Evolutionary conservation across 306 rosid genomes (phyloP), one percentile per base, ranked within the genome.

Genomic region (Chamaecrista fasciculata): DNA sequence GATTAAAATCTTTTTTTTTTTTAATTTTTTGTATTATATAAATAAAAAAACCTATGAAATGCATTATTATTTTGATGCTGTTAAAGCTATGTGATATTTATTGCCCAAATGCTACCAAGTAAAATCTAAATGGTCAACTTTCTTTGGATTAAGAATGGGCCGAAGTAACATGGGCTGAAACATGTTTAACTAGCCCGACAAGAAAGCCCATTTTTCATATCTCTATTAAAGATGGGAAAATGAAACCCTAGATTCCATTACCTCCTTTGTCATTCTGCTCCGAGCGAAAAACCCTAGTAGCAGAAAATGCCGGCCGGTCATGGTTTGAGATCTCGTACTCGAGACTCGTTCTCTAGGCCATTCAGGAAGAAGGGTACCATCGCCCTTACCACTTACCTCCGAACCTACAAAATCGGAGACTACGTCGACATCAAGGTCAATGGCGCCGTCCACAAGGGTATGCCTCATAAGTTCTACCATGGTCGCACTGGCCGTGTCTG

Each of bases 311-410:
- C 98, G 40, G 97, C 98, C 0, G 98, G 98, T 21, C 98, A 94
- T 47, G 98, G 98, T 43, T 78, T 90, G 47, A 51, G 97, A 5
- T 77, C 96, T 0, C 84, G 98, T 1, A 94, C 98, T 0, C 75
- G 97, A 37, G 98, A 94, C 14, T 84, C 87, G 2, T 94, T 94
- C 77, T 78, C 98, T n/a, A 71, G 97, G 19, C 85, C 97, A 1
- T 94, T 94, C 90, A 88, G 98, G 95, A 94, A 94, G 98, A 94
- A 94, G 97, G 98, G 98, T 23, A 88, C 91, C 62, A 94, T 94
- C 4, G 79, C 96, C 0, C 88, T 91, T 21, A 76, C 97, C 0
- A 94, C 97, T 0, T 94, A 94, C 56, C 87, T 94, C 8, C 69
- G 90, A 34, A 88, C 92, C 42, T 94, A 66, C 73, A 86, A 63